These are phyloP conservation scores for Aspergillus latus DNA, from an alignment of 2,329 filamentous ascomycete genomes.

Conservation along the genomic window DNA sequence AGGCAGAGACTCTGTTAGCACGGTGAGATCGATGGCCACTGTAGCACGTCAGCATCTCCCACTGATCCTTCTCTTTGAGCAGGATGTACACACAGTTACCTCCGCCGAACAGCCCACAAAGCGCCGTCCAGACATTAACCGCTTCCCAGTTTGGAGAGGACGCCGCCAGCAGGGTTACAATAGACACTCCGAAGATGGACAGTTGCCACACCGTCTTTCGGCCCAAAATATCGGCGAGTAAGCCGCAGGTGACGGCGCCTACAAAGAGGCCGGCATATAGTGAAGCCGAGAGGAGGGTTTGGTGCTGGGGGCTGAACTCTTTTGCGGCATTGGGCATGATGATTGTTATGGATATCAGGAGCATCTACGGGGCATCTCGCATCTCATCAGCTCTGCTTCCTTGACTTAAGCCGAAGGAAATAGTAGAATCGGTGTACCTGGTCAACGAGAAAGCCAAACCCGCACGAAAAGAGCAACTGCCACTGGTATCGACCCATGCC, in stretches of 20 bases:
- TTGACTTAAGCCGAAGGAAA: no score
- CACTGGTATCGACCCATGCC: slow-evolving; percentile 16
- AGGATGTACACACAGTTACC: slow-evolving; percentile 23
- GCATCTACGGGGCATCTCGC: slow-evolving; percentile 1
- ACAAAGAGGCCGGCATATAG: slow-evolving; percentile 6
- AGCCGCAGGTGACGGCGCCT: slow-evolving; percentile 7
- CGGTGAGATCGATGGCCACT: slow-evolving; percentile 21
- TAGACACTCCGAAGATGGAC: slow-evolving; percentile 10
- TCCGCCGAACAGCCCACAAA: slow-evolving; percentile 4
- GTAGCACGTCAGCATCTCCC: neutral
- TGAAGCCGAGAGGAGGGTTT: neutral
- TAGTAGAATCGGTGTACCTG: neutral
- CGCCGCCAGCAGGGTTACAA: slow-evolving; percentile 10
- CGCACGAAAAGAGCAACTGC: slow-evolving; percentile 7
- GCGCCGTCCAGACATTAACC: neutral
- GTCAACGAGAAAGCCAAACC: slow-evolving; percentile 14
- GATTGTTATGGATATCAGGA: slow-evolving; percentile 6
- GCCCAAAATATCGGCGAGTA: slow-evolving; percentile 10
- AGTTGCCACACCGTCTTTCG: slow-evolving; percentile 12
- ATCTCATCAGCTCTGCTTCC: neutral
- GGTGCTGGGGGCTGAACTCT: slow-evolving; percentile 2
- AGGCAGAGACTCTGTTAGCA: neutral
- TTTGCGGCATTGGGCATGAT: slow-evolving; percentile 11
- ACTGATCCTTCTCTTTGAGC: no score
- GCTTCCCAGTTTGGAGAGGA: slow-evolving; percentile 11